phyloP scores from a whole-genome alignment of 2,329 filamentous ascomycete species.

The Fusarium sp. region DNA sequence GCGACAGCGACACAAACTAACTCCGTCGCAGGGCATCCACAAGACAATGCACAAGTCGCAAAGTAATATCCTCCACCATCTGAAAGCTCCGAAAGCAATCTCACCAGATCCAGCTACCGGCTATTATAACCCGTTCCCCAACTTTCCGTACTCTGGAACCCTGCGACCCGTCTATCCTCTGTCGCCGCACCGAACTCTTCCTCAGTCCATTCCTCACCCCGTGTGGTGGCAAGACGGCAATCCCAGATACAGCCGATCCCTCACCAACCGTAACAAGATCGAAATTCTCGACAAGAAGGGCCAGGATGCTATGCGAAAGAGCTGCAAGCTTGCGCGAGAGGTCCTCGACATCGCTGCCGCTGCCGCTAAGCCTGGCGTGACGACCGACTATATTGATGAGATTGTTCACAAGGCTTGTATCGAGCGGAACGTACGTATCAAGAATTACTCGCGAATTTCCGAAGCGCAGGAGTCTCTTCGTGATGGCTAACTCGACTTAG shows the following conservation, averaged over 20 bases:
- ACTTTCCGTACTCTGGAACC: conserved; percentile 82
- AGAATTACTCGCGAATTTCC: background rate
- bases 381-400: conserved; percentile 94
- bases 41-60: conserved; percentile 79
- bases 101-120: conserved; percentile 93
- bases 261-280: conserved; percentile 81
- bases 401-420: conserved; percentile 94
- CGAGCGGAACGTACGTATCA: conserved; percentile 80
- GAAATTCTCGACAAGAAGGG: conserved; percentile 82
- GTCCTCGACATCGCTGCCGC: conserved; percentile 91
- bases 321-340: conserved; percentile 86
- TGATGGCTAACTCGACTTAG: conserved; percentile 55
- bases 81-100: conserved; percentile 82
- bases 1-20: conserved; percentile 30
- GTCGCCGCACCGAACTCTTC: conserved; percentile 76
- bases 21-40: conserved; percentile 72
- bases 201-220: conserved; percentile 82
- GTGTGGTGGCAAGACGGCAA: conserved; percentile 91
- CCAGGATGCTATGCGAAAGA: conserved; percentile 91
- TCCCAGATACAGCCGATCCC: conserved; percentile 66
- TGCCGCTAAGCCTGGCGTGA: conserved; percentile 87
- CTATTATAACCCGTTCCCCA: conserved; percentile 90
- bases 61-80: conserved; percentile 75
- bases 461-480: background rate
- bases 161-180: conserved; percentile 90